Evolutionary conservation across 805 yeast species (phyloP), one percentile per base, ranked within the genome.

Genomic region (Priceomyces carsonii): DNA sequence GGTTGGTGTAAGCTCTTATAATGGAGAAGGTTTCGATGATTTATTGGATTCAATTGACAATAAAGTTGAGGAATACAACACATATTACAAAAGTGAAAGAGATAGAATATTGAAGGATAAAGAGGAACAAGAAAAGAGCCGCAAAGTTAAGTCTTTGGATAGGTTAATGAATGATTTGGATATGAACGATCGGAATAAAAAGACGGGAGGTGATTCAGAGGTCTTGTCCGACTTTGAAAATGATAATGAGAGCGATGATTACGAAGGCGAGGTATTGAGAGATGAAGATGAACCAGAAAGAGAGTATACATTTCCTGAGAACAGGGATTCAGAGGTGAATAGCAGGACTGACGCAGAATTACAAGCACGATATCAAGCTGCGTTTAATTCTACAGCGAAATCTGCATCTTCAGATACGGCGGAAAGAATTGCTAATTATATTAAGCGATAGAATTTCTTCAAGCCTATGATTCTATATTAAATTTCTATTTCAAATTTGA

Each of bases 11-110:
- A 87, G 96, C 28, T 80, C 97, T 29, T 85, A 79, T 53, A 90
- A 98, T 0, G 99, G 99, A 12, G 83, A 73, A 3, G 99, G 99
- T 0, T 86, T 93, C 55, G 96, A 89, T 54, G 95, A 89, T 15
- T 91, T 93, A 53, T 57, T 91, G 51, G 69, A 66, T n/a, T 85
- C 87, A 1, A 93, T 93, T 4, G 95, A 87, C 50, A 73, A 76
- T 40, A 93, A 93, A 62, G 89, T 82, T 30, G 86, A 81, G 24
- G 99, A 93, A 61, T 93, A 83, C 59, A 79, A 88, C 40, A 79
- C 80, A 40, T 90, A 71, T 50, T 93, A 93, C 59, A 79, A 79
- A 51, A 80, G 81, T 6, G 98, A 93, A 64, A 77, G 96, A 54
- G 96, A 91, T 40, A 70, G 85, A 50, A 79, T 91, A 10, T 55